Evolutionary conservation across 352 stramenopile species (phyloP), one percentile per base, ranked within the genome.

Genomic region (Pythium pyrilobum): DNA sequence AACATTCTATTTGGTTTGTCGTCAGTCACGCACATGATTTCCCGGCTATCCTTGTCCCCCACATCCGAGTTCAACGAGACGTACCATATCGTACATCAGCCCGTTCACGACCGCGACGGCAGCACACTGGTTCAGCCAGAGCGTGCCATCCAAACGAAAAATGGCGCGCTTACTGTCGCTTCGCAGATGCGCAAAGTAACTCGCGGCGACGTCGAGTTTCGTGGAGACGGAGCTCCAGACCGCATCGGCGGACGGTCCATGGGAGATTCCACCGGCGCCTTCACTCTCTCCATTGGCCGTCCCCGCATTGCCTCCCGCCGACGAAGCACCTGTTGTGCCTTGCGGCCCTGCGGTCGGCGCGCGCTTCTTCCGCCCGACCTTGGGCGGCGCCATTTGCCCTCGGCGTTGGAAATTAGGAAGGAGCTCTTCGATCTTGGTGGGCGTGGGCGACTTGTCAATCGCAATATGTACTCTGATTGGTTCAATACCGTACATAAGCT

Each of bases 71-170:
- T 37, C 15, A 15, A 11, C n/a, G 16, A 9, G 4, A 38, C 53
- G 18, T 62, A 86, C 75, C 69, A 67, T 25, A 16, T 76, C 61
- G 33, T 67, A 64, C 56, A 83, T 66, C n/a, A 81, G 45, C 13
- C 42, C 45, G 39, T 83, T 78, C 23, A 80, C 54, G 12, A 83
- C 44, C 3, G 54, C 42, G 6, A 82, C 28, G 1, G 46, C 48
- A 23, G 81, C 24, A 12, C 65, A 15, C 43, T 68, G 70, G 31
- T 82, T 65, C 16, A 81, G 18, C 57, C 77, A 71, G 8, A 79
- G 41, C 24, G 41, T 39, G 13, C 34, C 56, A 18, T 78, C 71
- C 33, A 84, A 54, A 37, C 34, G 56, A 25, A 59, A 23, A 0
- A 56, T 38, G 2, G 70, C 40, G 6, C 33, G 27, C 9, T 39